Evolutionary conservation across 2,329 filamentous ascomycete genomes (phyloP).

Genomic region (Pseudocercospora vitis): DNA sequence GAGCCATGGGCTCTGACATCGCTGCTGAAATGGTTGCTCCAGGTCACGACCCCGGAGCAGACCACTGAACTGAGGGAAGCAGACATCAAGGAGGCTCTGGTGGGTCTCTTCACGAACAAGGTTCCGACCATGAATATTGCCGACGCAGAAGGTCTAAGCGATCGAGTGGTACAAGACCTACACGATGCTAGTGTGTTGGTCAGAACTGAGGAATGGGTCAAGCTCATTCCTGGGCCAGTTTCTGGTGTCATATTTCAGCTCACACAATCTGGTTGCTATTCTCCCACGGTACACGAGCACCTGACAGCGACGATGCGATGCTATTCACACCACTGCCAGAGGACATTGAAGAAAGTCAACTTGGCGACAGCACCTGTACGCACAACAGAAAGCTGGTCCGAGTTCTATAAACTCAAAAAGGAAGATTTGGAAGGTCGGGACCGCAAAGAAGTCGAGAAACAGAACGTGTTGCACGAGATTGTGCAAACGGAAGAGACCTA

Average conservation of each 20-base stretch:
- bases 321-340: slow-evolving; percentile 90
- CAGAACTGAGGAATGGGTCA: slow-evolving; percentile 96
- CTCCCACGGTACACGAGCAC: slow-evolving; percentile 74
- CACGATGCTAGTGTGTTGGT: slow-evolving; percentile 73
- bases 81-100: slow-evolving; percentile 80
- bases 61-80: slow-evolving; percentile 84
- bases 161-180: slow-evolving; percentile 77
- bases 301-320: slow-evolving; percentile 67
- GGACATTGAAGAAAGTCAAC: slow-evolving; percentile 93
- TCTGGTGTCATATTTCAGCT: slow-evolving; percentile 92
- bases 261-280: slow-evolving; percentile 88
- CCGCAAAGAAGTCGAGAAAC: slow-evolving; percentile 86
- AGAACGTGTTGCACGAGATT: slow-evolving; percentile 94
- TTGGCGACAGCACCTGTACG: slow-evolving; percentile 70
- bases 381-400: slow-evolving; percentile 80
- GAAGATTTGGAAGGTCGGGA: slow-evolving; percentile 69
- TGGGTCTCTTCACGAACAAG: slow-evolving; percentile 87
- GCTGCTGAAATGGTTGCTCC: slow-evolving; percentile 82
- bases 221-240: slow-evolving; percentile 76
- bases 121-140: slow-evolving; percentile 98
- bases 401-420: slow-evolving; percentile 80
- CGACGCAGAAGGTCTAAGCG: slow-evolving; percentile 84
- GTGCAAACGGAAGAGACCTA: slow-evolving; percentile 90
- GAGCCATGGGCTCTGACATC: slow-evolving; percentile 93
- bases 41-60: slow-evolving; percentile 73